Conservation (phyloP, 139 green algal species). For the Auxenochlorella pyrenoidosa region DNA sequence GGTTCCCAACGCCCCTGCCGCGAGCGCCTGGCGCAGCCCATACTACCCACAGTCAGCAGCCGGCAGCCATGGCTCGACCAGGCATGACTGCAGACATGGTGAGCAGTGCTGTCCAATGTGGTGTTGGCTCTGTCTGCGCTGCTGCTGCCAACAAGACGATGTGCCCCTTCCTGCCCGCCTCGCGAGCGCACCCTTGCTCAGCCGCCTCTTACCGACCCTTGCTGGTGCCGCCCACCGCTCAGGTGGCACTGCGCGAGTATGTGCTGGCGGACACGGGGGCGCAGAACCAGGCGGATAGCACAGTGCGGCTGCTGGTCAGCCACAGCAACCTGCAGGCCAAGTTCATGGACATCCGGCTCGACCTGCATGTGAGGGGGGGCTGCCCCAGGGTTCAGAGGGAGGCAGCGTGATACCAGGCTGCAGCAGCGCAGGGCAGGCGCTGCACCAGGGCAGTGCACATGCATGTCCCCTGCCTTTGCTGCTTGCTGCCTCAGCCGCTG, state of each 20-base stretch:
- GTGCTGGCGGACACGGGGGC: slow-evolving; percentile 53
- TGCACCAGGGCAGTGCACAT: too few species aligned
- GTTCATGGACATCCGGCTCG: slow-evolving; percentile 95
- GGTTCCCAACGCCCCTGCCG: not conserved
- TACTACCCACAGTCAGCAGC: not conserved
- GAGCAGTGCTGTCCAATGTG: not conserved
- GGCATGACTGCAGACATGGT: not conserved
- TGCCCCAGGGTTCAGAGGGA: too few species aligned
- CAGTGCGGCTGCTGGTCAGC: slow-evolving; percentile 88
- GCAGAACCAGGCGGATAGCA: slow-evolving; percentile 78
- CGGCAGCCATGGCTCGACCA: not conserved
- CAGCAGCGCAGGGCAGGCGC: not conserved
- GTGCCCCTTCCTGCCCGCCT: too few species aligned
- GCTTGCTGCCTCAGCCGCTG: too few species aligned
- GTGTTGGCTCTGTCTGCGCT: too few species aligned
- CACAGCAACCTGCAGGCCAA: slow-evolving; percentile 93
- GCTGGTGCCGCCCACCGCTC: not conserved
- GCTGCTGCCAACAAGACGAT: too few species aligned
- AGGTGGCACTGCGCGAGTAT: slow-evolving; percentile 65
- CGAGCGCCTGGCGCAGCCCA: not conserved
- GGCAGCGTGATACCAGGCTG: not conserved
- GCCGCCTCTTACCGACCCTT: not conserved
- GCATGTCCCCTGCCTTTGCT: too few species aligned
- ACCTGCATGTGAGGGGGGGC: slow-evolving; percentile 78
- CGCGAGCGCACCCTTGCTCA: too few species aligned